Base-by-base conservation (phyloP, 2,329 filamentous ascomycete genomes). In the Neofusicoccum ribis region DNA sequence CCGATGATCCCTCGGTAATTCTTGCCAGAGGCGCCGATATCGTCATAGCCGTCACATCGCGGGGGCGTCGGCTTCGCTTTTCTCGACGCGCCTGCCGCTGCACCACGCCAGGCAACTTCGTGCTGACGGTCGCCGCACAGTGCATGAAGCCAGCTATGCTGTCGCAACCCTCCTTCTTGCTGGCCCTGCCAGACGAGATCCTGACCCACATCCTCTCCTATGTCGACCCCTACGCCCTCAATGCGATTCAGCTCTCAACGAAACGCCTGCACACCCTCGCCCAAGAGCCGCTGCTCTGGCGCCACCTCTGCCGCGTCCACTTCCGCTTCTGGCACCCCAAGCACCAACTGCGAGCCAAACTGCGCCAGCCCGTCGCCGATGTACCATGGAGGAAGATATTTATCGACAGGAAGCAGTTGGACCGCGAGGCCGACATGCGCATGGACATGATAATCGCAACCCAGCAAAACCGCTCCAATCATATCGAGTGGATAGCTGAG, bases 201-300 rank as follows among this genome's bases (percentile, higher is more conserved):
- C 84, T 98, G 71, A 88, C 92, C 74, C 85, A 89, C 62, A 90
- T 98, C 69, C 84, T 97, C 69, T 83, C 84, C 68, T 88, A 88
- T 73, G 81, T 87, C 59, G 79, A 83, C 56, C 83, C 86, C 8
- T 70, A 70, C 50, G 81, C 81, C 44, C 79, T 85, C 37, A 75
- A 84, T 49, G 77, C 82, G 79, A 73, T 86, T 78, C 72, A 89
- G 84, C 69, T 81, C 31, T 82, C 90, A 11, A 91, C 86, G 23
- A 86, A 81, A 69, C 86, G 87, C 66, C 84, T 94, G 70, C 81
- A 87, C 70, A 81, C 82, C 54, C 81, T 96, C 64, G 85, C 88
- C 44, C 87, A 88, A 70, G 89, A 92, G 66, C 87, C 89, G 7
- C 80, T 93, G 31, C 82, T 97, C 62, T 98, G 95, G 94, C 88